A percentile compares a stretch with the other conserved stretches of the same genome.
Evolutionary conservation across 805 yeast genomes (phyloP).

Genomic region (Candida pini): DNA sequence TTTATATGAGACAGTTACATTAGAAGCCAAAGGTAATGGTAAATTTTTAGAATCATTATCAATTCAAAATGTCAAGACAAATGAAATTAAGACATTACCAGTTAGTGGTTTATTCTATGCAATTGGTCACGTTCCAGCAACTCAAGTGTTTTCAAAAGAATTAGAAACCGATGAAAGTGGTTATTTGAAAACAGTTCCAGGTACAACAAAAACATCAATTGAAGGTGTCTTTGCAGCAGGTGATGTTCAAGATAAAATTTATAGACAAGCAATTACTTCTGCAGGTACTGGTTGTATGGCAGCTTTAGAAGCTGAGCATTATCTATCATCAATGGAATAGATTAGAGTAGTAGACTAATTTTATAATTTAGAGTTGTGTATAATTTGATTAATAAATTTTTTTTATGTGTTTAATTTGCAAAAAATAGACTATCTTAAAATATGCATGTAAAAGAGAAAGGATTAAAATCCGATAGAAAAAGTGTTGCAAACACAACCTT

Average conservation of each 20-base stretch:
- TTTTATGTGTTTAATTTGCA: too few relatives aligned
- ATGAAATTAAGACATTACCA: constrained; percentile 59
- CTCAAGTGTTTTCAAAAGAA: constrained; percentile 71
- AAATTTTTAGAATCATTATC: constrained; percentile 62
- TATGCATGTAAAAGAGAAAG: too few relatives aligned
- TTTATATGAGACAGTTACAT: constrained; percentile 76
- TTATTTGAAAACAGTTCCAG: constrained; percentile 85
- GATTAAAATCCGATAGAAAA: too few relatives aligned
- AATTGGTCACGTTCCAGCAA: constrained; percentile 96
- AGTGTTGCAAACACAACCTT: too few relatives aligned
- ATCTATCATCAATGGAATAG: constrained; percentile 49
- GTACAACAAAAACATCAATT: constrained; percentile 78
- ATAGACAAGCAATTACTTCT: constrained; percentile 98
- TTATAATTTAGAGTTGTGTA: background rate
- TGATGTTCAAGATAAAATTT: constrained; percentile 94
- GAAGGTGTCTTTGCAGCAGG: constrained; percentile 97
- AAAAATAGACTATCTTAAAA: too few relatives aligned
- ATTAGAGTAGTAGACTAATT: background rate
- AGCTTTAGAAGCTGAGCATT: constrained; percentile 90
- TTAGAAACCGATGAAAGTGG: constrained; percentile 83
- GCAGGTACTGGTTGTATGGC: constrained; percentile 99
- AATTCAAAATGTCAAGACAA: constrained; percentile 67
- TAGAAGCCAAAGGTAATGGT: constrained; percentile 93
- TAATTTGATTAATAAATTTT: too few relatives aligned
- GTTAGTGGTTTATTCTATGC: constrained; percentile 96